These are phyloP conservation scores for Diaporthe ampelina DNA, from an alignment of 2,329 filamentous ascomycete genomes.

Conservation along the genomic window DNA sequence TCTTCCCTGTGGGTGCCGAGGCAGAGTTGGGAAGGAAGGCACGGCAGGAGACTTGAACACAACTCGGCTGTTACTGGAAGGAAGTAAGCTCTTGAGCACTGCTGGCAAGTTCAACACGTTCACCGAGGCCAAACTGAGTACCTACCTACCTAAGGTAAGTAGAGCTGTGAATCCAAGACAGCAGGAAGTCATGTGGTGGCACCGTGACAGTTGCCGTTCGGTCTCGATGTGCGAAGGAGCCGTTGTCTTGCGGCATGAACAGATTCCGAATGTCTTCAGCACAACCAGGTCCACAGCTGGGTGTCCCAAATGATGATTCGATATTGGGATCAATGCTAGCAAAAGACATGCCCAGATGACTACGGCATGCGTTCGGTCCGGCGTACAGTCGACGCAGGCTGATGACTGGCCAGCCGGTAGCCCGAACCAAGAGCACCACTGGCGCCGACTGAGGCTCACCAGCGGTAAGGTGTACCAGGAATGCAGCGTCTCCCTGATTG, in stretches of 20 bases:
- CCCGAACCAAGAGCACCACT: too few species aligned
- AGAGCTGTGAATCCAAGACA: neutral
- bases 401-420: slow-evolving; percentile 70
- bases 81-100: neutral
- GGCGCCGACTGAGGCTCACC: too few species aligned
- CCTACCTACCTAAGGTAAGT: too few species aligned
- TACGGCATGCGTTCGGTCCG: slow-evolving; percentile 68
- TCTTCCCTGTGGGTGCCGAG: neutral
- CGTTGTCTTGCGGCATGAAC: neutral
- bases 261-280: slow-evolving; percentile 57
- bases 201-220: neutral
- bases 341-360: slow-evolving; percentile 53
- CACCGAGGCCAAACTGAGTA: neutral
- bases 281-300: slow-evolving; percentile 67
- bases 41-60: neutral
- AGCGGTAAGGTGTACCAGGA: too few species aligned
- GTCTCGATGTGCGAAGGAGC: neutral
- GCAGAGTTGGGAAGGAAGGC: neutral
- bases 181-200: too few species aligned
- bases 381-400: slow-evolving; percentile 65
- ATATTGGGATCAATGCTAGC: slow-evolving; percentile 61
- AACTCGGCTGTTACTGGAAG: neutral
- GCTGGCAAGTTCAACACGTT: too few species aligned
- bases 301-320: slow-evolving; percentile 72
- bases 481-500: too few species aligned